Conservation (phyloP, 2,329 filamentous ascomycete genomes). For the Zasmidium cellare region DNA sequence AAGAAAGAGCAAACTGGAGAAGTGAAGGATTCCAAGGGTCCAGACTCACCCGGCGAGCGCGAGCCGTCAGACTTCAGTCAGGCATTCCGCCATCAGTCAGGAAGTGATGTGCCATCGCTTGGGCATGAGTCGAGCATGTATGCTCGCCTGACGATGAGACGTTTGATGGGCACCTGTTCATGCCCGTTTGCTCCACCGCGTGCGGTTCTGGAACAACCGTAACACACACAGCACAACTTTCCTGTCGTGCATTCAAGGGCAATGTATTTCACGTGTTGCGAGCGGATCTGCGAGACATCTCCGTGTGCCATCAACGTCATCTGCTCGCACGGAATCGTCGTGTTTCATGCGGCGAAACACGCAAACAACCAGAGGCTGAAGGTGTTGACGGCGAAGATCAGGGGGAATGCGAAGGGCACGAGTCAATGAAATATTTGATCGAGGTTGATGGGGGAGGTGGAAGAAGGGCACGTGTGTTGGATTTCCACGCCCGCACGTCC, state of each 20-base stretch:
- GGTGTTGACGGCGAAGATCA: conserved; percentile 1
- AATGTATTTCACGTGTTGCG: neutral
- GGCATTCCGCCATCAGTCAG: too few species aligned
- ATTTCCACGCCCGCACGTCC: neutral
- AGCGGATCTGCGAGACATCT: too few species aligned
- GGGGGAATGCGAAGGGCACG: too few species aligned
- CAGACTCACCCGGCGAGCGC: neutral
- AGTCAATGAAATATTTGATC: too few species aligned
- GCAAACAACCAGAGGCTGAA: neutral
- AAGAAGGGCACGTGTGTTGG: neutral
- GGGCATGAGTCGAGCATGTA: conserved; percentile 6
- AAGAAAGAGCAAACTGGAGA: too few species aligned
- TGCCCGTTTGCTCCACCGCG: too few species aligned
- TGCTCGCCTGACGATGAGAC: neutral
- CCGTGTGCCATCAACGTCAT: too few species aligned
- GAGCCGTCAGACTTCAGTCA: neutral
- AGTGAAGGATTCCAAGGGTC: neutral
- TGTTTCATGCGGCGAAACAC: neutral
- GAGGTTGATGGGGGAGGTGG: neutral
- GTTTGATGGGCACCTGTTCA: neutral
- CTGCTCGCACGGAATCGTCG: too few species aligned
- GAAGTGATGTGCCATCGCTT: neutral
- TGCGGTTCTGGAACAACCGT: conserved; percentile 4
- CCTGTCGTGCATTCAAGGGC: too few species aligned
- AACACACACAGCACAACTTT: too few species aligned